Evolutionary conservation across 176 grass and related monocot species (phyloP).

Genomic region (Musa schizocarpa): DNA sequence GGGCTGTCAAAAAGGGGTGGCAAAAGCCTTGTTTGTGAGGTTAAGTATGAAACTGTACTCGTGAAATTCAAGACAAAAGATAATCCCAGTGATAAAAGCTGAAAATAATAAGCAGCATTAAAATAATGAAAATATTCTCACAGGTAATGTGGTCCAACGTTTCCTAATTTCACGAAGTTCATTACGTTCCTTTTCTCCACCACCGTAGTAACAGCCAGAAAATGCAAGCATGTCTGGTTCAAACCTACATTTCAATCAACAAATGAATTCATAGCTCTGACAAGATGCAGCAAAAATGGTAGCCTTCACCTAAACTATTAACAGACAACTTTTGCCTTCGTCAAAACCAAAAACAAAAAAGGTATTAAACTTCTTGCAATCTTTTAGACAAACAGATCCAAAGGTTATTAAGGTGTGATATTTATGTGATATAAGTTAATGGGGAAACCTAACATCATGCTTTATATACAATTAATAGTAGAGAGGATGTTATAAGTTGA

Average conservation of each 20-base stretch:
- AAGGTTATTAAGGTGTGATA: too few species aligned
- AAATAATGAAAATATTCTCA: conserved; percentile 19
- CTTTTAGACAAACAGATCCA: not conserved
- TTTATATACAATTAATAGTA: too few species aligned
- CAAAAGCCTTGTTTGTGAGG: too few species aligned
- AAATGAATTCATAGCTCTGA: not conserved
- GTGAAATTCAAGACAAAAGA: too few species aligned
- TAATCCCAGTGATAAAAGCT: too few species aligned
- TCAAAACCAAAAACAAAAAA: not conserved
- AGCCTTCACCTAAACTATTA: not conserved
- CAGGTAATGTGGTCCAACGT: conserved; percentile 82
- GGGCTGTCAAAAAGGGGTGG: too few species aligned
- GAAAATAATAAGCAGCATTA: too few species aligned
- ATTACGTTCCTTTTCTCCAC: conserved; percentile 75
- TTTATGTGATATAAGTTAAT: too few species aligned
- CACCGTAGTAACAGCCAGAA: conserved; percentile 92
- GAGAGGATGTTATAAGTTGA: too few species aligned
- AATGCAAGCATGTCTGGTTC: conserved; percentile 99
- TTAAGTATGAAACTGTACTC: too few species aligned
- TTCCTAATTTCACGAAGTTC: conserved; percentile 84
- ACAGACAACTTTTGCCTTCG: not conserved
- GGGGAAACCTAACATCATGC: too few species aligned
- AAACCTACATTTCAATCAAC: conserved; percentile 43
- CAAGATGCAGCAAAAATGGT: not conserved
- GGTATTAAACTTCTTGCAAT: not conserved